Base-by-base conservation (phyloP, 108 stramenopile genomes). In the Skeletonema costatum region DNA sequence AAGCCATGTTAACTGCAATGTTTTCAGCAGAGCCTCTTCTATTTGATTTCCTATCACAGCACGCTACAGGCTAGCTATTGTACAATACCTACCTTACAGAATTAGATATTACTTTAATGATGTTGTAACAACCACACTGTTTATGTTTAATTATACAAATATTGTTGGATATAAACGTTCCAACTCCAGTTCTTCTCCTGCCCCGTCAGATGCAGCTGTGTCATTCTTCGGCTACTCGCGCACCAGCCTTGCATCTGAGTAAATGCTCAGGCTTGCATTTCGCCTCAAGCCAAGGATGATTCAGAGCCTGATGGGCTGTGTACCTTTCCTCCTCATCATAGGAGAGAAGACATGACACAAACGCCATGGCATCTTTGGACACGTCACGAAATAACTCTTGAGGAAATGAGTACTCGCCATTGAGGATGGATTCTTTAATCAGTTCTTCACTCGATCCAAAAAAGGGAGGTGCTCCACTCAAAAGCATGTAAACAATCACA, bases 401-500 rank as follows among this genome's bases (percentile, higher is more conserved):
- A 17, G 92, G 96, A 75, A 97, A 97, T 32, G 89, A 86, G 77
- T 94, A 97, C 74, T 90, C 89, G 0, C 96, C 96, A 59, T 87
- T 87, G 13, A 97, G 88, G 66, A 97, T 95, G n/a, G 89, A 87
- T 12, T 89, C 90, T 81, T 93, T 94, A 82, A 97, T 94, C 21
- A 87, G 90, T 66, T 94, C 92, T 75, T 97, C 93, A 60, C 90
- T 93, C 72, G 88, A 86, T 75, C 96, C 96, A 71, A 92, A 94
- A 70, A 97, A 97, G 1, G 97, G 97, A 41, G 95, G 94, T 39
- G 94, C 93, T 8, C 95, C 95, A 56, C 85, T 86, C 12, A 97
- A 75, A 25, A 97, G 75, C 93, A 97, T 94, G 90, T 95, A 97
- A 21, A 93, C 93, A 76, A 96, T 96, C 46, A 97, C 96, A 16